These are phyloP conservation scores for Polytolypa hystricis DNA, from an alignment of 2,329 filamentous ascomycete species.

Conservation along the genomic window DNA sequence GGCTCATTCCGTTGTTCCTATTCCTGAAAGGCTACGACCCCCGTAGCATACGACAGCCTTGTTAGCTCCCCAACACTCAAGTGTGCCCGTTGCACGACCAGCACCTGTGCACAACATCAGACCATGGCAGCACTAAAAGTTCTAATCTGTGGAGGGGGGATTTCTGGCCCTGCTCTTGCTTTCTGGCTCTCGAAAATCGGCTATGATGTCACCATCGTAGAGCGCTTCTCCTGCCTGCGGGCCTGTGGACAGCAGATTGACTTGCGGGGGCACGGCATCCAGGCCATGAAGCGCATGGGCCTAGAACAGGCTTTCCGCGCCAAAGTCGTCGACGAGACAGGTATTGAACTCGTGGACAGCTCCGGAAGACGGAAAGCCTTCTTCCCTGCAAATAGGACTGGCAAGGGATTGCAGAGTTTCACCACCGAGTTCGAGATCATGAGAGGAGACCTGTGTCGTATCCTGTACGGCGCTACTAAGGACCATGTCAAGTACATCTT, in stretches of 20 bases:
- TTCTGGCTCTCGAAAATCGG: slow-evolving; percentile 38
- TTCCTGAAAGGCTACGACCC: too few relatives aligned
- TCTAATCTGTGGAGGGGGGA: slow-evolving; percentile 37
- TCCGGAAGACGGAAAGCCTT: slow-evolving; percentile 29
- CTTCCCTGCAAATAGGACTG: slow-evolving; percentile 32
- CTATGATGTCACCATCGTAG: slow-evolving; percentile 32
- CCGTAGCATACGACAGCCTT: too few relatives aligned
- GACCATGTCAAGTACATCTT: slow-evolving; percentile 22
- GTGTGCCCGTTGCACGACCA: too few relatives aligned
- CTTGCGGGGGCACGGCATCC: slow-evolving; percentile 41
- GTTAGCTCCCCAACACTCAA: too few relatives aligned
- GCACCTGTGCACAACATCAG: too few relatives aligned
- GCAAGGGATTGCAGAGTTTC: slow-evolving; percentile 25
- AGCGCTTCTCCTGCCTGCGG: slow-evolving; percentile 34
- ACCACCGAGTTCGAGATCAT: slow-evolving; percentile 46
- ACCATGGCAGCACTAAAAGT: slow-evolving; percentile 28
- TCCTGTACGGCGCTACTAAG: slow-evolving; percentile 30
- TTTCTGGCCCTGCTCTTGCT: slow-evolving; percentile 36
- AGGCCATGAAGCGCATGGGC: slow-evolving; percentile 44
- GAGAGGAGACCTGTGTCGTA: slow-evolving; percentile 39
- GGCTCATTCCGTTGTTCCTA: too few relatives aligned
- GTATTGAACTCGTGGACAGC: slow-evolving; percentile 37
- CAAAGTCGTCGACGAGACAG: slow-evolving; percentile 36
- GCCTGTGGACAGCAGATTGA: slow-evolving; percentile 43
- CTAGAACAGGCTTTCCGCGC: slow-evolving; percentile 33